phyloP scores from a whole-genome alignment of 1,139 yeast genomes.

The Saccharomyces hybrid region DNA sequence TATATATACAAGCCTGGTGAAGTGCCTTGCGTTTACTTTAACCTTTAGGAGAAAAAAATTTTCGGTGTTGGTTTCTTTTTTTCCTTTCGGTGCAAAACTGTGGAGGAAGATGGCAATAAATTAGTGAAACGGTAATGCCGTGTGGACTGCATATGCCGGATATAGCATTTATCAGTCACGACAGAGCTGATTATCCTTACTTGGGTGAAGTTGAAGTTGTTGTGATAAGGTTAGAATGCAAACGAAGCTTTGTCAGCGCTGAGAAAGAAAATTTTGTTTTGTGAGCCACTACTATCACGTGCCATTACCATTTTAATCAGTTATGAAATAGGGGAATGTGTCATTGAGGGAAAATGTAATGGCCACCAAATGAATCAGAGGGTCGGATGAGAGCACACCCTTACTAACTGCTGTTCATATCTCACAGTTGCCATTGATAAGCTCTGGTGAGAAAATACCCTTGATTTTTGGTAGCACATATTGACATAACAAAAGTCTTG shows the following conservation, averaged over 20 bases:
- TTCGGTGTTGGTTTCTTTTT: neutral
- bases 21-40: slow-evolving; percentile 45
- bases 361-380: neutral
- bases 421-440: neutral
- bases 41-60: neutral
- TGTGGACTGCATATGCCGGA: neutral
- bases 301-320: neutral
- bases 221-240: neutral
- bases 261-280: neutral
- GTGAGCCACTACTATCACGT: neutral
- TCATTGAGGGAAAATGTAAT: neutral
- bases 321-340: neutral
- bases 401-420: neutral
- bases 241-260: neutral
- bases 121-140: neutral
- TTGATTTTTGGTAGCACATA: neutral
- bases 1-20: neutral
- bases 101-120: neutral
- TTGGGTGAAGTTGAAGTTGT: neutral
- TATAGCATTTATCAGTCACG: neutral
- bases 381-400: neutral
- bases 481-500: too few species aligned
- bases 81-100: neutral
- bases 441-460: neutral
- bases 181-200: neutral